Conservation (phyloP, 768 basidiomycete genomes). For the Amanita muscaria region DNA sequence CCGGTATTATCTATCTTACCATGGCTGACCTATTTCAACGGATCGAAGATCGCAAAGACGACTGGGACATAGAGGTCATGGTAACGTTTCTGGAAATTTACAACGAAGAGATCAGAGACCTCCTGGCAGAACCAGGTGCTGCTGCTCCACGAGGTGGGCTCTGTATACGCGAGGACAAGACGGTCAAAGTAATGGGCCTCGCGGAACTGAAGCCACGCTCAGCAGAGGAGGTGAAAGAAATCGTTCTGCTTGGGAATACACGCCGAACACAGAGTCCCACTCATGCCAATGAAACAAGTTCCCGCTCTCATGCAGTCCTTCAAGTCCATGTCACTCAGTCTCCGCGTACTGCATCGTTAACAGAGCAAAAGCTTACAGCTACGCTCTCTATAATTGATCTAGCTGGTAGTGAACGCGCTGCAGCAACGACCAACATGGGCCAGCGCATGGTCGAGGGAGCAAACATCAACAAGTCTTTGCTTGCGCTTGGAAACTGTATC, state of each 20-base stretch:
- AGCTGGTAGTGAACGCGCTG: constrained; percentile 94
- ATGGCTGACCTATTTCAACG: constrained; percentile 96
- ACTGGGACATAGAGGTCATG: constrained; percentile 79
- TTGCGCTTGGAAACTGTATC: constrained; percentile 96
- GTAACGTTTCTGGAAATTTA: constrained; percentile 98
- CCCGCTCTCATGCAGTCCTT: constrained; percentile 94
- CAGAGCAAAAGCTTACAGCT: constrained; percentile 75
- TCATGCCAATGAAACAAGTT: constrained; percentile 93
- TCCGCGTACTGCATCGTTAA: constrained; percentile 76
- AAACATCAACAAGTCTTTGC: constrained; percentile 97
- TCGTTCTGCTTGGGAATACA: constrained; percentile 82
- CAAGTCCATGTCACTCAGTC: constrained; percentile 90
- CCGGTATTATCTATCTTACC: constrained; percentile 91
- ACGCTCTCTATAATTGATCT: constrained; percentile 97
- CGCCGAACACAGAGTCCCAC: constrained; percentile 90
- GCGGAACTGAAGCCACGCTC: constrained; percentile 71
- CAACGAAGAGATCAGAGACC: constrained; percentile 97
- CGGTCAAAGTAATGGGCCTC: constrained; percentile 83
- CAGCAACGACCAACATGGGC: constrained; percentile 95
- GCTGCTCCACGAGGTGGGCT: constrained; percentile 71
- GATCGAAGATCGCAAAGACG: constrained; percentile 80
- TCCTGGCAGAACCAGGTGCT: constrained; percentile 69
- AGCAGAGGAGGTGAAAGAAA: constrained; percentile 90
- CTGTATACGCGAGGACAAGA: constrained; percentile 89
- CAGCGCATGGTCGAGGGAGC: constrained; percentile 98